Base-by-base conservation (phyloP, 139 green algal species). In the Penium margaritaceum region DNA sequence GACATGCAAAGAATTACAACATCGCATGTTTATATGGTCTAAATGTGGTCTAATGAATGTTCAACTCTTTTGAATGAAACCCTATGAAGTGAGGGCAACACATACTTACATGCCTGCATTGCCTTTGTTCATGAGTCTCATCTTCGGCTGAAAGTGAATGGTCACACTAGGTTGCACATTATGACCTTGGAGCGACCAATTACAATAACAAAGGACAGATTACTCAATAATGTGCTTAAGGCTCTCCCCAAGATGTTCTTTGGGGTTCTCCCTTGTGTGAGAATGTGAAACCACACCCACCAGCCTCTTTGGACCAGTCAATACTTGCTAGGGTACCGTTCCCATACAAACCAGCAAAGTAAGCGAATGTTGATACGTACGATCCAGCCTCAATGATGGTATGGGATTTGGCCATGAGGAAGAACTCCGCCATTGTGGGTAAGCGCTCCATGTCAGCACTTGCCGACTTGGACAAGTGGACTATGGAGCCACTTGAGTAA, bases 381-480 rank as follows among this genome's bases (percentile, higher is more conserved):
- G 29, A 30, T 7, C 15, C 30, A 19, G 15, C 29, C 29, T 12
- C 55, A 19, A 64, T 19, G 29, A 64, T 14, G 14, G 14, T 14
- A 34, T 36, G 9, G 55, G 29, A 9, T 14, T 36, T 64, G 55
- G 29, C 9, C 29, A 64, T 9, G 12, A 64, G 55, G 30, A 30
- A 64, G 9, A 7, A 64, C 55, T 64, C 55, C 9, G 55, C 55
- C 55, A 64, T 24, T 34, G 55, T 64, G 9, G 55, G 55, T 14
- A n/a, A n/a, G n/a, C n/a, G n/a, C 55, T 7, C 30, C 29, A 7
- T 12, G 9, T 34, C 9, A 39, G 29, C 55, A 9, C 55, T 36
- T 36, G 29, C 9, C 55, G n/a, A n/a, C 55, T 64, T 64, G 55
- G 55, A 64, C 29, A 14, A 30, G 55, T 64, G 55, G 7, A 36